Percentiles rank a stretch among this genome's conserved stretches.
Evolutionary conservation across 163 green algal species (phyloP).

Genomic region (Coccomyxa subellipsoidea): DNA sequence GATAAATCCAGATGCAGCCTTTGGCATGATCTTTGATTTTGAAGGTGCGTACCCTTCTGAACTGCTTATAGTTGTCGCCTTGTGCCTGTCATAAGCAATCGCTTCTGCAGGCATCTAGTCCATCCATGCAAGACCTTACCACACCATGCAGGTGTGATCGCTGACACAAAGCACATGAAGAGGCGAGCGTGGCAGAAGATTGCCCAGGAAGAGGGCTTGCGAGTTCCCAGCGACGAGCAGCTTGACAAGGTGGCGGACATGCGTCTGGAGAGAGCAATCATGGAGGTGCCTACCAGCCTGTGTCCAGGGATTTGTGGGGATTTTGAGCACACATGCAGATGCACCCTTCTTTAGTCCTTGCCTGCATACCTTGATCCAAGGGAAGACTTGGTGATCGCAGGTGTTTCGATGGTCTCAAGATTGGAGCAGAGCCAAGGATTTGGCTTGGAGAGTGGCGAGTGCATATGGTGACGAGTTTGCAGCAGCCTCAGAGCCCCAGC

Average conservation of each 20-base stretch:
- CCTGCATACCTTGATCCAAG: too few relatives aligned
- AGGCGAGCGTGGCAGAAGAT: constrained; percentile 52
- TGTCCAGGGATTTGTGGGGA: too few relatives aligned
- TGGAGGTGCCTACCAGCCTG: constrained; percentile 38
- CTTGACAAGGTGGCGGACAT: constrained; percentile 44
- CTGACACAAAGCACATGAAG: constrained; percentile 48
- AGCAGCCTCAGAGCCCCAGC: constrained; percentile 32
- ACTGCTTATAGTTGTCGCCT: too few relatives aligned
- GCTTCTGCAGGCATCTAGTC: too few relatives aligned
- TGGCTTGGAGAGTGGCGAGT: constrained; percentile 48
- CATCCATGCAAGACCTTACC: too few relatives aligned
- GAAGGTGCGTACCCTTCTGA: constrained; percentile 39
- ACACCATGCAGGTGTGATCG: constrained; percentile 37
- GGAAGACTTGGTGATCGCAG: too few relatives aligned
- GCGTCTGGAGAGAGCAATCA: constrained; percentile 57
- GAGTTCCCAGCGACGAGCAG: constrained; percentile 19
- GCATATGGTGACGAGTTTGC: constrained; percentile 48
- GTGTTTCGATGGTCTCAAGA: constrained; percentile 62
- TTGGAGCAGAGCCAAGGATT: constrained; percentile 38
- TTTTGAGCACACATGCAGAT: too few relatives aligned
- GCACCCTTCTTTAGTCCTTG: too few relatives aligned
- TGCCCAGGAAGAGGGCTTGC: constrained; percentile 50
- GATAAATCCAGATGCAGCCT: constrained; percentile 79
- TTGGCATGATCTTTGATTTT: constrained; percentile 78
- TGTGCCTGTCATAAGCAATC: too few relatives aligned